Evolutionary conservation across 306 rosid species (phyloP).

Genomic region (Morella rubra): DNA sequence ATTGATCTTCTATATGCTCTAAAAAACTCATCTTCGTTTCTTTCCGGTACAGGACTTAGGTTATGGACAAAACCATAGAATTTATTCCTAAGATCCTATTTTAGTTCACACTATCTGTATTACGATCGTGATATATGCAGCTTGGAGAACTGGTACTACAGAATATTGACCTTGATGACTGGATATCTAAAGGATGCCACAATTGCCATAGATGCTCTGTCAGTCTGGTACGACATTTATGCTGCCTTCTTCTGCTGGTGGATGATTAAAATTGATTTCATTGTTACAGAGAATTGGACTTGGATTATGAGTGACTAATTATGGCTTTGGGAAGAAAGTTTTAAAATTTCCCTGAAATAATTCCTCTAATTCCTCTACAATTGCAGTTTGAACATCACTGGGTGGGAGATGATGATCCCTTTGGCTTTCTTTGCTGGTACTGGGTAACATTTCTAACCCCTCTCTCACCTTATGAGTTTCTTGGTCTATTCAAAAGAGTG

Average conservation of each 20-base stretch:
- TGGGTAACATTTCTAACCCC: constrained; percentile 39
- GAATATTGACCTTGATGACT: constrained; percentile 64
- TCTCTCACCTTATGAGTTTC: no score
- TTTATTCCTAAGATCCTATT: no score
- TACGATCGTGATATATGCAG: constrained; percentile 27
- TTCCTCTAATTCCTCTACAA: no score
- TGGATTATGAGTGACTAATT: no score
- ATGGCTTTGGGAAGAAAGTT: no score
- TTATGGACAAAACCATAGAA: no score
- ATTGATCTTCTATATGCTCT: no score
- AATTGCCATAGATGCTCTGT: constrained; percentile 67
- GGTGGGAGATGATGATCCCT: constrained; percentile 89
- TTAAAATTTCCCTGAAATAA: no score
- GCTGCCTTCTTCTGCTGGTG: background rate
- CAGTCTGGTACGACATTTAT: constrained; percentile 48
- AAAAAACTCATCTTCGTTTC: no score
- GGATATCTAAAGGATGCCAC: constrained; percentile 65
- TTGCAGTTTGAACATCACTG: constrained; percentile 71
- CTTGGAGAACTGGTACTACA: constrained; percentile 76
- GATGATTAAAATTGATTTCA: no score
- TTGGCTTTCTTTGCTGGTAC: constrained; percentile 71
- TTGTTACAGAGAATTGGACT: background rate
- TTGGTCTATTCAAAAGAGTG: no score
- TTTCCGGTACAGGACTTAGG: no score
- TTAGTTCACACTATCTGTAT: background rate